Conservation (phyloP, 2,329 filamentous ascomycete genomes). For the Arthrinium puccinioides region DNA sequence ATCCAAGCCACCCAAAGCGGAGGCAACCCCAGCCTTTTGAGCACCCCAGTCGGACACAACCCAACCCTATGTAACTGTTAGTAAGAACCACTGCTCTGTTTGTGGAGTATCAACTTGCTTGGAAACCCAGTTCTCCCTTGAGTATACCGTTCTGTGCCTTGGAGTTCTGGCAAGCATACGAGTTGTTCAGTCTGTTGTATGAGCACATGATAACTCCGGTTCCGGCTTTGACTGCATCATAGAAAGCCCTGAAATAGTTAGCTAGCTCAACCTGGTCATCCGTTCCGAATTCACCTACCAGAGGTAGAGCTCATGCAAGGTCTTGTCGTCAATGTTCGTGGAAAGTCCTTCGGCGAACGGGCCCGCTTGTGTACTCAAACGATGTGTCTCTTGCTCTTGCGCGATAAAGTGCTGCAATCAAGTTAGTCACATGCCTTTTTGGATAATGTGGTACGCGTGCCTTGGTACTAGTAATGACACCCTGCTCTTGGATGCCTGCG, state of each 20-base stretch:
- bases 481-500: slow-evolving; percentile 29
- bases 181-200: slow-evolving; percentile 67
- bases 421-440: slow-evolving; percentile 36
- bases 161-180: slow-evolving; percentile 63
- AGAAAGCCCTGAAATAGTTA: slow-evolving; percentile 48
- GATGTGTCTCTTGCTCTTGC: slow-evolving; percentile 62
- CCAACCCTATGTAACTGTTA: slow-evolving; percentile 21
- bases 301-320: slow-evolving; percentile 56
- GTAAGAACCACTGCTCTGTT: too few relatives aligned
- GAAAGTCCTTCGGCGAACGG: slow-evolving; percentile 43
- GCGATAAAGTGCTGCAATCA: slow-evolving; percentile 56
- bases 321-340: slow-evolving; percentile 53
- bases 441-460: neutral
- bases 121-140: slow-evolving; percentile 53
- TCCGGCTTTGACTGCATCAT: slow-evolving; percentile 57
- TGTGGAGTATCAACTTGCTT: too few relatives aligned
- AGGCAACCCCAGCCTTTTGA: slow-evolving; percentile 30
- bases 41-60: slow-evolving; percentile 36
- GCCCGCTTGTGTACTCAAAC: too few relatives aligned
- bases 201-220: slow-evolving; percentile 53
- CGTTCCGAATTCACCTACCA: slow-evolving; percentile 35
- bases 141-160: slow-evolving; percentile 60
- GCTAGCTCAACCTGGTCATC: neutral
- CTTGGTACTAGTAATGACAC: slow-evolving; percentile 16
- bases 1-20: slow-evolving; percentile 38